Evolutionary conservation across 2,329 filamentous ascomycete species (phyloP).

Genomic region (Sclerotinia spermophila): DNA sequence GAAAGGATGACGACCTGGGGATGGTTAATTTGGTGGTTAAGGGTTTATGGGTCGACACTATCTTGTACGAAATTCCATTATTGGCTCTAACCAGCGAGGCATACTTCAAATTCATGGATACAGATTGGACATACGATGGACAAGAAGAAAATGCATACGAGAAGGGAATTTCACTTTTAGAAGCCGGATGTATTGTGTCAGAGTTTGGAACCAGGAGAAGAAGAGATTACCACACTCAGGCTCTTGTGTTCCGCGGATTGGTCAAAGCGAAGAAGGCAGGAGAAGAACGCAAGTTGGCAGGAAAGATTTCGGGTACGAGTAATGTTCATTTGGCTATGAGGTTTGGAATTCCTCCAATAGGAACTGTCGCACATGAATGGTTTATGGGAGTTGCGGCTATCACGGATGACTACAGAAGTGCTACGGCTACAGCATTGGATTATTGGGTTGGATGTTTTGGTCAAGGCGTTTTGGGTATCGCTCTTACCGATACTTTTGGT

Average conservation of each 20-base stretch:
- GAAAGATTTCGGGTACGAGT: constrained; percentile 82
- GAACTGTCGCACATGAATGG: constrained; percentile 96
- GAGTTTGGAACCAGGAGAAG: constrained; percentile 90
- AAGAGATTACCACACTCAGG: constrained; percentile 92
- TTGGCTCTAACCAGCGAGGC: constrained; percentile 90
- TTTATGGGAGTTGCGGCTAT: constrained; percentile 98
- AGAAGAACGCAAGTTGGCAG: constrained; percentile 58
- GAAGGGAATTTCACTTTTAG: constrained; percentile 74
- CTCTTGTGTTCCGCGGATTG: constrained; percentile 85
- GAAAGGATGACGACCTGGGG: constrained; percentile 63
- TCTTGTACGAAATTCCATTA: constrained; percentile 95
- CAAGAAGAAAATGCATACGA: constrained; percentile 81
- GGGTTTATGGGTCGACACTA: constrained; percentile 89
- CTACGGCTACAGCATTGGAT: constrained; percentile 77
- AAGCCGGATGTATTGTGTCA: constrained; percentile 83
- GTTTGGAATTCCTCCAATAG: constrained; percentile 77
- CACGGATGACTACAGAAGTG: constrained; percentile 75
- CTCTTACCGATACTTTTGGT: constrained; percentile 94
- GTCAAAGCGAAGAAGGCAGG: constrained; percentile 72
- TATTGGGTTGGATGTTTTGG: constrained; percentile 95
- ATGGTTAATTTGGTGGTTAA: constrained; percentile 73
- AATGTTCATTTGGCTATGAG: constrained; percentile 98
- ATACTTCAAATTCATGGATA: constrained; percentile 96
- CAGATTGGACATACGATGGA: constrained; percentile 81
- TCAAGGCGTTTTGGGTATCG: constrained; percentile 76